A percentile compares a stretch with the other conserved stretches of the same genome.
phyloP scores from a whole-genome alignment of 345 rosid species.

The thale cress (Arabidopsis thaliana) region DNA sequence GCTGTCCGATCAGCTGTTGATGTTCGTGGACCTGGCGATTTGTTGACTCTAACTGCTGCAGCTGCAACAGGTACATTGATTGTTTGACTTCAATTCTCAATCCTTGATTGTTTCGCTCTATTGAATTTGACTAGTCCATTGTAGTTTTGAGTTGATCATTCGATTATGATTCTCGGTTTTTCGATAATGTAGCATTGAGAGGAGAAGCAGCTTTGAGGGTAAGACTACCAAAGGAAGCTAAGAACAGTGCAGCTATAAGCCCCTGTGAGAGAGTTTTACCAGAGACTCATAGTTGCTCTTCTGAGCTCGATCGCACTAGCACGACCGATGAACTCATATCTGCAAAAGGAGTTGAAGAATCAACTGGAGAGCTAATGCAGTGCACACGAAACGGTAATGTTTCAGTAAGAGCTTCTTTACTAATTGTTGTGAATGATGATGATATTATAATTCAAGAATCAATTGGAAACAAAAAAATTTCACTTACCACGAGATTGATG shows the following conservation, averaged over 20 bases:
- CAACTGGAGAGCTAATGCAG: slow-evolving; percentile 73
- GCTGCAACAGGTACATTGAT: slow-evolving; percentile 83
- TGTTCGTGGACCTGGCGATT: slow-evolving; percentile 79
- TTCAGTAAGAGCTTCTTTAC: slow-evolving; percentile 3
- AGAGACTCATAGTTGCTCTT: slow-evolving; percentile 49
- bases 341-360: slow-evolving; percentile 46
- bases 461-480: neutral
- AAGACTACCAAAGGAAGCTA: slow-evolving; percentile 86
- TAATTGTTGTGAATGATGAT: neutral
- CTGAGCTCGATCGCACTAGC: slow-evolving; percentile 32
- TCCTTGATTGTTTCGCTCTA: neutral
- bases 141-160: slow-evolving; percentile 13
- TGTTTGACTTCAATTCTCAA: neutral
- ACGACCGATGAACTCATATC: slow-evolving; percentile 22
- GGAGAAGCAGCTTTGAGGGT: slow-evolving; percentile 85
- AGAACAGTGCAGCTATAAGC: slow-evolving; percentile 82
- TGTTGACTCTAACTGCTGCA: slow-evolving; percentile 90
- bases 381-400: slow-evolving; percentile 69
- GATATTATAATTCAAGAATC: neutral
- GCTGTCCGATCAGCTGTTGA: slow-evolving; percentile 84
- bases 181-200: slow-evolving; percentile 68
- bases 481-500: slow-evolving; percentile 9
- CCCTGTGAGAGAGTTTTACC: slow-evolving; percentile 67
- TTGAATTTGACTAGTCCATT: neutral
- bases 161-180: neutral